A percentile compares a stretch with the other conserved stretches of the same genome.
Evolutionary conservation across 225 moss, liverwort and hornwort species (phyloP).

Genomic region (Physcomitrium patens): DNA sequence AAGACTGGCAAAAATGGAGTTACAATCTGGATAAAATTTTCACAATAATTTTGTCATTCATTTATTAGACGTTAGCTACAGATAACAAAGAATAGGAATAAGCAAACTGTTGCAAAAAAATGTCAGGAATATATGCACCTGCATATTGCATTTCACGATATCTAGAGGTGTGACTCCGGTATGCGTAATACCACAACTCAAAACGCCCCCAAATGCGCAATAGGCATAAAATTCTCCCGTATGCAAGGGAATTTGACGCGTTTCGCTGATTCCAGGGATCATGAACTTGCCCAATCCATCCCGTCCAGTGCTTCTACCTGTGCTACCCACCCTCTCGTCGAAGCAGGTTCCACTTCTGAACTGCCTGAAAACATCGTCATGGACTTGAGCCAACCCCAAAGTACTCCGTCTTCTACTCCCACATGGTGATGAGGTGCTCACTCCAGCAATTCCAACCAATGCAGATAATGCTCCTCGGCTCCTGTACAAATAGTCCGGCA

Average conservation of each 20-base stretch:
- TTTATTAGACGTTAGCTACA: not conserved
- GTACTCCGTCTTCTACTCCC: not conserved
- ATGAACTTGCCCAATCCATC: constrained; percentile 44
- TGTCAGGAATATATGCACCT: constrained; percentile 39
- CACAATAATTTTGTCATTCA: not conserved
- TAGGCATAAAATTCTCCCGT: constrained; percentile 75
- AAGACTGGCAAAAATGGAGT: not conserved
- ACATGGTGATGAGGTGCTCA: not conserved
- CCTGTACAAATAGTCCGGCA: constrained; percentile 34
- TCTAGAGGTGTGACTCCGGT: constrained; percentile 78
- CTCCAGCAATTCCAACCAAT: constrained; percentile 18
- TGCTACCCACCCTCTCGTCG: constrained; percentile 9
- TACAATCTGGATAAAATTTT: not conserved
- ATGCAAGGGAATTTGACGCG: constrained; percentile 67
- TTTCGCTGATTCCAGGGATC: constrained; percentile 55
- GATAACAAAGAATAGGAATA: not conserved
- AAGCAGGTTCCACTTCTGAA: constrained; percentile 34
- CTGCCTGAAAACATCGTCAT: constrained; percentile 34
- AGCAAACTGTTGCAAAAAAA: not conserved
- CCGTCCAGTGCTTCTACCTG: not conserved
- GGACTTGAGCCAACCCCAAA: constrained; percentile 14
- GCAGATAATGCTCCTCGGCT: constrained; percentile 28
- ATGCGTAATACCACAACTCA: constrained; percentile 95
- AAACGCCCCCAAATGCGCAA: constrained; percentile 70
- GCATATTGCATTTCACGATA: constrained; percentile 91